phyloP scores from a whole-genome alignment of 331 rosid genomes.

The Malus hybrid region DNA sequence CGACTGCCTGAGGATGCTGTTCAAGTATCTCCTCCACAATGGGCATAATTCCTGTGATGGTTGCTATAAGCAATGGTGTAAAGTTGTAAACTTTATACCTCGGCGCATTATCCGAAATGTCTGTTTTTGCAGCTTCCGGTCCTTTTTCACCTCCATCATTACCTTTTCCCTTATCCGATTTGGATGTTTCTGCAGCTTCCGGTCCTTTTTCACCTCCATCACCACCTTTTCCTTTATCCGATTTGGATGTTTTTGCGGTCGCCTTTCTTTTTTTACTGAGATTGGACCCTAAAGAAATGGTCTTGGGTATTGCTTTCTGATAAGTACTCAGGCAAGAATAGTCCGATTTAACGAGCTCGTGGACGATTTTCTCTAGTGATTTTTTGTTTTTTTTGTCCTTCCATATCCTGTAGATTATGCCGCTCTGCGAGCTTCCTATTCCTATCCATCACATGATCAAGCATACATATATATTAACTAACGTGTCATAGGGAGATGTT shows the following conservation, averaged over 20 bases:
- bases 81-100: neutral
- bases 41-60: conserved; percentile 10
- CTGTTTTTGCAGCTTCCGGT: neutral
- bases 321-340: neutral
- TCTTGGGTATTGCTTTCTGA: neutral
- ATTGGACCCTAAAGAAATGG: neutral
- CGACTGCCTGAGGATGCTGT: conserved; percentile 17
- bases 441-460: neutral
- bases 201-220: no score
- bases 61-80: conserved; percentile 11
- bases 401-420: neutral
- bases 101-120: neutral
- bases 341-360: neutral
- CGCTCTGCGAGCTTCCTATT: rapidly evolving
- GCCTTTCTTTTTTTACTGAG: no score
- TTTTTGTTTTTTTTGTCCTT: neutral
- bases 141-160: neutral
- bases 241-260: no score
- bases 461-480: neutral
- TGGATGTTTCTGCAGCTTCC: no score
- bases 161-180: no score
- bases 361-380: neutral
- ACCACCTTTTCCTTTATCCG: no score
- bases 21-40: conserved; percentile 1
- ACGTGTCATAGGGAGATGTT: neutral